Conservation (phyloP, 2,329 filamentous ascomycete species). For the Alternaria ventricosa region DNA sequence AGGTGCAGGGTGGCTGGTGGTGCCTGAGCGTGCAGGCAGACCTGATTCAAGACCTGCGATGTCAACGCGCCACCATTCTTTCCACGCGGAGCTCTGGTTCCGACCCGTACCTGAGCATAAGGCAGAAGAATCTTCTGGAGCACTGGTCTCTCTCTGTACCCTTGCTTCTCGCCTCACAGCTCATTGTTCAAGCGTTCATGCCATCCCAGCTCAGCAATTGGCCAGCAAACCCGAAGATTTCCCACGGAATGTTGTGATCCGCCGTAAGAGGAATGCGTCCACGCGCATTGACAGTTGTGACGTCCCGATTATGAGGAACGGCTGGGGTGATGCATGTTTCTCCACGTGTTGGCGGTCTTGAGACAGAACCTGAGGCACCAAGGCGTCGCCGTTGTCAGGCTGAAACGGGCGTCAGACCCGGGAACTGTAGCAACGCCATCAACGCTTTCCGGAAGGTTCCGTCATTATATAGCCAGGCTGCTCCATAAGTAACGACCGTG, state of each 20-base stretch:
- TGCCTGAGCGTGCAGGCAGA: slow-evolving; percentile 6
- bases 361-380: slow-evolving; percentile 23
- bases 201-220: not conserved
- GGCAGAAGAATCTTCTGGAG: not conserved
- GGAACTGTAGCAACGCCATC: not conserved
- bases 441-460: not conserved
- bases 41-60: slow-evolving; percentile 7
- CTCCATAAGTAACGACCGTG: not conserved
- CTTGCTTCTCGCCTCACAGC: not conserved
- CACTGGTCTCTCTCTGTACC: not conserved
- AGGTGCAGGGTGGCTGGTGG: slow-evolving; percentile 12
- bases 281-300: slow-evolving; percentile 8
- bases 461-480: not conserved
- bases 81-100: not conserved
- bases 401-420: slow-evolving; percentile 16
- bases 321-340: not conserved
- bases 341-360: slow-evolving; percentile 9
- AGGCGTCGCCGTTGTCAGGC: slow-evolving; percentile 11
- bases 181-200: slow-evolving; percentile 6
- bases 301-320: not conserved
- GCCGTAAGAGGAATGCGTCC: not conserved
- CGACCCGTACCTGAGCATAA: not conserved
- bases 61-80: not conserved
- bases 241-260: slow-evolving; percentile 8
- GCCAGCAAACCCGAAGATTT: not conserved